A percentile compares a stretch with the other conserved stretches of the same genome.
These are phyloP conservation scores for Fusarium albidum DNA, from an alignment of 2,329 filamentous ascomycete genomes.

Conservation along the genomic window DNA sequence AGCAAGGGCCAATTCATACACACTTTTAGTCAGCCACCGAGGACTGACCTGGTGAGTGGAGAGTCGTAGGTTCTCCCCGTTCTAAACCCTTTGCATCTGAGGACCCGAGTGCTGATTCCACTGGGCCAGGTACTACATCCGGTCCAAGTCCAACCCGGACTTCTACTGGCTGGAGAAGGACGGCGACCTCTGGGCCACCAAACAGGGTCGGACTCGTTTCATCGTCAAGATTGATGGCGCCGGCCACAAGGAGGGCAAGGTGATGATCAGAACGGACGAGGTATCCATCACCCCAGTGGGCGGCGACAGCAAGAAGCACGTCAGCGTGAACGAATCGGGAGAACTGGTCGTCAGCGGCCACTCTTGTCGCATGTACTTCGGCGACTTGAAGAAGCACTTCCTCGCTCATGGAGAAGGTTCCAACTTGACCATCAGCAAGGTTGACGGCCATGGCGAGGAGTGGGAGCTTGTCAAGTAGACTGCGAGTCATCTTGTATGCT, in stretches of 20 bases:
- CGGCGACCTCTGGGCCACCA: background rate
- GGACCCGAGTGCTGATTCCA: background rate
- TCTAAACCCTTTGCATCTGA: too few relatives aligned
- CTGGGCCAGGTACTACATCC: conserved; percentile 5
- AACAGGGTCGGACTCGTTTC: conserved; percentile 4
- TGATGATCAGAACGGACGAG: conserved; percentile 2
- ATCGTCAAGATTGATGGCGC: background rate
- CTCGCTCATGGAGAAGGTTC: conserved; percentile 3
- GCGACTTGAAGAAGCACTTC: conserved; percentile 4
- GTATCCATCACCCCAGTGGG: background rate
- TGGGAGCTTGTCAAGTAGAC: conserved; percentile 27
- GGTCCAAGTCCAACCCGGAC: conserved; percentile 9
- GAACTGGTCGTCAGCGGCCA: conserved; percentile 2
- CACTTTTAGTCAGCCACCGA: background rate
- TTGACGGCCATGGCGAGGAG: conserved; percentile 5
- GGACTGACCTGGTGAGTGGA: background rate
- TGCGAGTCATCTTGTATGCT: too few relatives aligned
- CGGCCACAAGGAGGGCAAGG: background rate
- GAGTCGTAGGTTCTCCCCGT: background rate
- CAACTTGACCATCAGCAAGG: background rate
- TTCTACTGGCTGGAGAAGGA: conserved; percentile 7
- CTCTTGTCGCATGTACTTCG: conserved; percentile 4
- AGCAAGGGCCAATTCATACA: background rate
- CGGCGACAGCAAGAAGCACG: background rate
- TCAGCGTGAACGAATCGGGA: background rate